Conservation (phyloP, 1,284 basidiomycete genomes). For the Ustilago xerochloae region DNA sequence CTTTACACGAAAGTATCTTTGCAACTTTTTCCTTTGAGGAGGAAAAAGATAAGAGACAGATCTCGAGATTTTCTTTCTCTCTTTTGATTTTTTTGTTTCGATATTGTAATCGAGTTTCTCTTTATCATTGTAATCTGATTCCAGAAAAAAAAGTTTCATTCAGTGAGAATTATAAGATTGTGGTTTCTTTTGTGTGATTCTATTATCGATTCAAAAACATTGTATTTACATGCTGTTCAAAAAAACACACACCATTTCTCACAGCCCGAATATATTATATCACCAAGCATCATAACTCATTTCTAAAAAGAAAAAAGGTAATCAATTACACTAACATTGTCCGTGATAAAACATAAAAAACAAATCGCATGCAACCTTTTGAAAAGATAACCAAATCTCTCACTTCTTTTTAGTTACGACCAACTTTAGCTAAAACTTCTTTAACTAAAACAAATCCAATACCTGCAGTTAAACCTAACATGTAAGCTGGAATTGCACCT, state of each 20-base stretch:
- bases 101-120: neutral
- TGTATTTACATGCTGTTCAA: no score
- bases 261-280: neutral
- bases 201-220: neutral
- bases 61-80: neutral
- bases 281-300: neutral
- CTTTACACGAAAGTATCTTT: no score
- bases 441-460: constrained; percentile 53
- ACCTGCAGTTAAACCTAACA: constrained; percentile 51
- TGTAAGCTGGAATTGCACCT: constrained; percentile 57
- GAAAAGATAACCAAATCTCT: no score
- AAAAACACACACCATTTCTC: neutral
- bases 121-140: neutral
- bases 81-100: neutral
- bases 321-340: neutral
- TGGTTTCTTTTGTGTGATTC: no score
- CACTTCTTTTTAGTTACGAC: neutral
- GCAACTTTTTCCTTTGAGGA: no score
- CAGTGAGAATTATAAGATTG: no score
- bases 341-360: neutral
- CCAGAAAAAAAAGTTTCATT: no score
- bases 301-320: neutral
- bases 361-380: no score
- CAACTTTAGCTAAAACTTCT: constrained; percentile 33
- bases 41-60: no score